phyloP scores from a whole-genome alignment of 371 early-diverging fungal species.

The Pancytospora epiphaga region DNA sequence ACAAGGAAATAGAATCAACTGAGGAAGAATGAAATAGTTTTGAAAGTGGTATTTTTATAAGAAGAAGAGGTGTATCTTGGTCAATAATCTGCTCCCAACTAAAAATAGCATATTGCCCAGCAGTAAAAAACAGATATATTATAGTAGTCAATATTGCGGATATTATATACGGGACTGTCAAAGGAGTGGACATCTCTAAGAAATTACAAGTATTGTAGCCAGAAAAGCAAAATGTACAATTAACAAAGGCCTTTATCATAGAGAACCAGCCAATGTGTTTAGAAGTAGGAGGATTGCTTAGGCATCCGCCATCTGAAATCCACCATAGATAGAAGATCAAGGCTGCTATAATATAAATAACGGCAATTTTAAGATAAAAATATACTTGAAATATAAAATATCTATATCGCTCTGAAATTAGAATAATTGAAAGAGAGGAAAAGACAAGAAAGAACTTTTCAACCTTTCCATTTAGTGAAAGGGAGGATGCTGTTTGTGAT shows the following conservation, averaged over 20 bases:
- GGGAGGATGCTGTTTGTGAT: background rate
- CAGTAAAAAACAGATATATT: background rate
- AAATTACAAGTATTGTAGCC: slow-evolving; percentile 9
- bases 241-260: background rate
- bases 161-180: background rate
- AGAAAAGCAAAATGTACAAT: background rate
- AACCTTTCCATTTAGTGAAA: background rate
- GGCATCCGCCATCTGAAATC: too few species aligned
- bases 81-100: background rate
- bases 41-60: background rate
- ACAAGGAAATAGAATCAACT: background rate
- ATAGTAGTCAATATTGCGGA: background rate
- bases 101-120: background rate
- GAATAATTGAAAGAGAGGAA: background rate
- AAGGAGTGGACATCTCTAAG: background rate
- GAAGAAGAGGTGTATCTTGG: background rate
- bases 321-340: too few species aligned
- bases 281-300: too few species aligned
- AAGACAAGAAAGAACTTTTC: background rate
- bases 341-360: background rate
- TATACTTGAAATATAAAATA: background rate
- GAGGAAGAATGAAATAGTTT: background rate
- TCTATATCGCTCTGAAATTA: background rate
- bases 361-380: background rate
- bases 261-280: too few species aligned